Conservation (phyloP, 495 filamentous ascomycete genomes). For the Tuber aestivum region DNA sequence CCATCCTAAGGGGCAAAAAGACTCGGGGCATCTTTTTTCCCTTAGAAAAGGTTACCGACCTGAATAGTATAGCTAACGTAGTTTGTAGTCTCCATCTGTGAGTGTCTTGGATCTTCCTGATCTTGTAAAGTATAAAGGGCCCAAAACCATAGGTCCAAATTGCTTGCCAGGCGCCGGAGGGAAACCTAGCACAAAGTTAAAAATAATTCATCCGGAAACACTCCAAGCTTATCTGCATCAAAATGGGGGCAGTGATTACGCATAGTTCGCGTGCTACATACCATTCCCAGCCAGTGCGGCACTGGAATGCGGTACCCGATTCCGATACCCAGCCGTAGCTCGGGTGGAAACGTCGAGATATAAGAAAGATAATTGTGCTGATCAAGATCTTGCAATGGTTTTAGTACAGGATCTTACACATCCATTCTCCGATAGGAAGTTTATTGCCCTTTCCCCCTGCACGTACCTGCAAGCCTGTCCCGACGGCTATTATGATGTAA, state of each 20-base stretch:
- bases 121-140: conserved; percentile 39
- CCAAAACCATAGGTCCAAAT: conserved; percentile 38
- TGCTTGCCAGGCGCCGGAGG: conserved; percentile 34
- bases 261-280: conserved; percentile 21
- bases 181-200: conserved; percentile 32
- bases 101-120: conserved; percentile 40
- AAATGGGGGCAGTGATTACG: not conserved
- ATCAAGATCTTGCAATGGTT: conserved; percentile 21
- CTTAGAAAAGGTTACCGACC: conserved; percentile 19
- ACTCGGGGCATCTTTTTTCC: not conserved
- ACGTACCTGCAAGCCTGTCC: conserved; percentile 31
- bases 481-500: conserved; percentile 32
- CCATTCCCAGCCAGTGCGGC: conserved; percentile 38
- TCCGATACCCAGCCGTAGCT: conserved; percentile 27
- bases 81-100: conserved; percentile 39
- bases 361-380: conserved; percentile 31
- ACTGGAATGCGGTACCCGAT: conserved; percentile 19
- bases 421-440: not conserved
- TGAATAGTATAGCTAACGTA: conserved; percentile 39
- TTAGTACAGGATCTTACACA: not conserved
- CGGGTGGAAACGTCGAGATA: conserved; percentile 32
- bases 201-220: conserved; percentile 15
- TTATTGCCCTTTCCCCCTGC: not conserved
- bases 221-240: not conserved
- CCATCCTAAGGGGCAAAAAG: not conserved